Percentiles rank a stretch among this genome's conserved stretches.
phyloP scores from a whole-genome alignment of 2,329 filamentous ascomycete genomes.

The Pseudocercospora cruenta region DNA sequence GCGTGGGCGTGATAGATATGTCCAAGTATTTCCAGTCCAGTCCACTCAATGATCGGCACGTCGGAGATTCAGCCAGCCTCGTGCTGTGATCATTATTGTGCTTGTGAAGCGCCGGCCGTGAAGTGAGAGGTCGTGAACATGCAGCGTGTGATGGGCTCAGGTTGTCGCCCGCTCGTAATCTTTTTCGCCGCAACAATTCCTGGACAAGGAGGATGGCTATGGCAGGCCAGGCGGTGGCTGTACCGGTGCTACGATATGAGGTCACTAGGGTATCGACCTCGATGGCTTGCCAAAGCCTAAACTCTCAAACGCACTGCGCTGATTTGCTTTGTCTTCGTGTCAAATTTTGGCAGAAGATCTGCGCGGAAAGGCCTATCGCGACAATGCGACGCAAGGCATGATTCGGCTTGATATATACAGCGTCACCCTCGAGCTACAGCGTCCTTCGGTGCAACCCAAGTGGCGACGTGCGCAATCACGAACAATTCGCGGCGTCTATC shows the following conservation, averaged over 20 bases:
- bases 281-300: conserved; percentile 2
- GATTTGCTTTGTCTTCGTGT: neutral
- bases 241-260: neutral
- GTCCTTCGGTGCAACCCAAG: neutral
- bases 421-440: neutral
- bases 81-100: conserved; percentile 1
- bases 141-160: neutral
- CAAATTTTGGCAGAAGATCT: neutral
- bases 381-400: neutral
- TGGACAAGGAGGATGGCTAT: neutral
- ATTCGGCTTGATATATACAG: neutral
- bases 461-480: neutral
- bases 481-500: neutral
- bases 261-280: neutral
- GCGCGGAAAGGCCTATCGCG: neutral
- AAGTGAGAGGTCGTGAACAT: neutral
- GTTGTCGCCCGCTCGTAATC: neutral
- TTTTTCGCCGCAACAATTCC: neutral
- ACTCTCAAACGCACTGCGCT: neutral
- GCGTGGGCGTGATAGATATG: neutral
- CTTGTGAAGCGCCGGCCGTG: neutral
- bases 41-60: neutral
- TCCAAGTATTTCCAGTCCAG: neutral
- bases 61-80: neutral
- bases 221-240: neutral